Evolutionary conservation across 345 rosid species (phyloP).

Genomic region (Brassica rapa): DNA sequence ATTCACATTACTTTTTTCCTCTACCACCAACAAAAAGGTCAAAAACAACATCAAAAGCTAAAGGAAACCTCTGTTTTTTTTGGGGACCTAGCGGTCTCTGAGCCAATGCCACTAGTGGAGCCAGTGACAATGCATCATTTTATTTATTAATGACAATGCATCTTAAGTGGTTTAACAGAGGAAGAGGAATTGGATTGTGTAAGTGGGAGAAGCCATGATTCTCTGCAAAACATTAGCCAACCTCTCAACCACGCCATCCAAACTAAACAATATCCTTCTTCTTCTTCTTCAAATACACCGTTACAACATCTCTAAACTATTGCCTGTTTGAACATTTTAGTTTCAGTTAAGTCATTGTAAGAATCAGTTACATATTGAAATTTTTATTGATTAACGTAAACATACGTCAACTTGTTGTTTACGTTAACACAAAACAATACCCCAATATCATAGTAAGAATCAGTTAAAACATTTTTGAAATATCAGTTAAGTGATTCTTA

Average conservation of each 20-base stretch:
- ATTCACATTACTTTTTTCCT: background rate
- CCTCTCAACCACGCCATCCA: conserved; percentile 90
- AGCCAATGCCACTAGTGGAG: conserved; percentile 94
- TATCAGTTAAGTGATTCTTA: too few relatives aligned
- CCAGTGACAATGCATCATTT: conserved; percentile 77
- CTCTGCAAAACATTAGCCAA: conserved; percentile 66
- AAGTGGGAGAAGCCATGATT: conserved; percentile 66
- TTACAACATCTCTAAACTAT: background rate
- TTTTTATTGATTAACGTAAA: too few relatives aligned
- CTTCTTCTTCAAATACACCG: conserved; percentile 20
- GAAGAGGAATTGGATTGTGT: conserved; percentile 66
- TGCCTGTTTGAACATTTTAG: background rate
- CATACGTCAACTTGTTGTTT: too few relatives aligned
- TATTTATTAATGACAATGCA: conserved; percentile 57
- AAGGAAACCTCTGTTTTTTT: background rate
- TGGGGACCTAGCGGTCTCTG: conserved; percentile 63
- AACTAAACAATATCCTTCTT: conserved; percentile 52
- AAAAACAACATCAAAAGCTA: background rate
- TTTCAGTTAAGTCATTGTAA: background rate
- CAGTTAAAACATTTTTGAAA: too few relatives aligned
- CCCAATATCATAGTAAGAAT: too few relatives aligned
- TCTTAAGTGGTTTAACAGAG: conserved; percentile 62
- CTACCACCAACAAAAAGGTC: background rate
- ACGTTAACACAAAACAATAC: too few relatives aligned
- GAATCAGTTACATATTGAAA: too few relatives aligned